phyloP scores from a whole-genome alignment of 192 early-diverging fungal genomes.

The Backusella luteola region DNA sequence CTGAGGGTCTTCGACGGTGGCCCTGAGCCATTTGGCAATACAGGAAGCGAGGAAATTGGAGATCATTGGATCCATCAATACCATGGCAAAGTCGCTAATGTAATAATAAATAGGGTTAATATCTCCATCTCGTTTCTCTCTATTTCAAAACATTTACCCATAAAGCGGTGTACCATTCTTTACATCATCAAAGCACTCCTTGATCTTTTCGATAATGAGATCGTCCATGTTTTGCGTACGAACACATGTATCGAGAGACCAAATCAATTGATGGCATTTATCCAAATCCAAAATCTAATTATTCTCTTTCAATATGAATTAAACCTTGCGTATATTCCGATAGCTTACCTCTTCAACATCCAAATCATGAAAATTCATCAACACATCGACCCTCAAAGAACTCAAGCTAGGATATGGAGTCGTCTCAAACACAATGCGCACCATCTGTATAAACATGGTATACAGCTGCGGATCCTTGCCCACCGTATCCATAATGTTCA shows the following conservation, averaged over 20 bases:
- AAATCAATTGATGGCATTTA: constrained; percentile 50
- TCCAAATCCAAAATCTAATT: constrained; percentile 50
- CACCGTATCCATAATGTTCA: constrained; percentile 44
- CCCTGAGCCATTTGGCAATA: constrained; percentile 40
- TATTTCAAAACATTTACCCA: constrained; percentile 36
- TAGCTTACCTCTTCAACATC: constrained; percentile 39
- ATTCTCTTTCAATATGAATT: background rate
- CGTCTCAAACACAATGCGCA: constrained; percentile 34
- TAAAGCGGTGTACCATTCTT: constrained; percentile 48
- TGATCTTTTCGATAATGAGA: constrained; percentile 49
- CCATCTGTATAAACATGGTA: constrained; percentile 37
- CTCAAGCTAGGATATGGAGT: constrained; percentile 40
- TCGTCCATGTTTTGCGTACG: constrained; percentile 56
- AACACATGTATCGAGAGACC: constrained; percentile 57
- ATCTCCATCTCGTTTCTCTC: background rate
- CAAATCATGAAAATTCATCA: constrained; percentile 56
- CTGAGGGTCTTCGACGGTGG: constrained; percentile 24
- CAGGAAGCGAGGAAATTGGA: constrained; percentile 50
- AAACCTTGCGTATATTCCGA: background rate
- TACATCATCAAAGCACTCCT: constrained; percentile 54
- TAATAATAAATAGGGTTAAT: background rate
- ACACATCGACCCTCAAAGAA: constrained; percentile 53
- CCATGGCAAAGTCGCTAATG: constrained; percentile 55
- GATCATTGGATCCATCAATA: constrained; percentile 52
- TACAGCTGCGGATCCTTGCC: constrained; percentile 41